These are phyloP conservation scores for Vitis cinerea DNA, from an alignment of 164 flowering plant genomes.

Conservation along the genomic window DNA sequence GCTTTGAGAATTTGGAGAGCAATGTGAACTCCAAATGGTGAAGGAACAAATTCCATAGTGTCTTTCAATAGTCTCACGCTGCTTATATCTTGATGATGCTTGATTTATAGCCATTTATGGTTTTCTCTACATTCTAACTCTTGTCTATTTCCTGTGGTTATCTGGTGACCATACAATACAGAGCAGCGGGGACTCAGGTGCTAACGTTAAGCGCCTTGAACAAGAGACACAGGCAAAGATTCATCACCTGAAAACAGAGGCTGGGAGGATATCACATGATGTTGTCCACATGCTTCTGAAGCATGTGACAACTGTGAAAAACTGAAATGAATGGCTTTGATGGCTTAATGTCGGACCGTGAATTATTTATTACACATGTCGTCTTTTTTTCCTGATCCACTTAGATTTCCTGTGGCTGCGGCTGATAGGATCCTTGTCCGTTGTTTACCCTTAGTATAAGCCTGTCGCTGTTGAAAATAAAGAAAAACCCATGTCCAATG, in stretches of 20 bases:
- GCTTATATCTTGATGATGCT: background rate
- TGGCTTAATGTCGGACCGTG: too few species aligned
- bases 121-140: background rate
- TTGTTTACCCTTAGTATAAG: too few species aligned
- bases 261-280: slow-evolving; percentile 61
- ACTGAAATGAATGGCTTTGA: slow-evolving; percentile 22
- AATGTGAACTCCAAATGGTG: too few species aligned
- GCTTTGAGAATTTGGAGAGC: background rate
- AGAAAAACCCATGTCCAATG: too few species aligned
- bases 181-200: slow-evolving; percentile 94
- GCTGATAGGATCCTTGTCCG: too few species aligned
- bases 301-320: slow-evolving; percentile 77
- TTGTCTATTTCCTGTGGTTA: background rate
- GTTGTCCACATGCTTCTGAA: slow-evolving; percentile 82
- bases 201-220: slow-evolving; percentile 90
- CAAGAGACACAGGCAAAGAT: slow-evolving; percentile 75
- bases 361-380: too few species aligned
- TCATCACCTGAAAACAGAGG: slow-evolving; percentile 52
- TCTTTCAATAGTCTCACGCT: background rate
- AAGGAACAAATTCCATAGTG: too few species aligned
- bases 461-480: too few species aligned
- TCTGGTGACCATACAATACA: slow-evolving; percentile 27
- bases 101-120: background rate
- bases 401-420: too few species aligned
- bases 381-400: too few species aligned